A percentile compares a stretch with the other conserved stretches of the same genome.
Conservation (phyloP, 2,329 filamentous ascomycete species). For the Curvularia hawaiiensis region DNA sequence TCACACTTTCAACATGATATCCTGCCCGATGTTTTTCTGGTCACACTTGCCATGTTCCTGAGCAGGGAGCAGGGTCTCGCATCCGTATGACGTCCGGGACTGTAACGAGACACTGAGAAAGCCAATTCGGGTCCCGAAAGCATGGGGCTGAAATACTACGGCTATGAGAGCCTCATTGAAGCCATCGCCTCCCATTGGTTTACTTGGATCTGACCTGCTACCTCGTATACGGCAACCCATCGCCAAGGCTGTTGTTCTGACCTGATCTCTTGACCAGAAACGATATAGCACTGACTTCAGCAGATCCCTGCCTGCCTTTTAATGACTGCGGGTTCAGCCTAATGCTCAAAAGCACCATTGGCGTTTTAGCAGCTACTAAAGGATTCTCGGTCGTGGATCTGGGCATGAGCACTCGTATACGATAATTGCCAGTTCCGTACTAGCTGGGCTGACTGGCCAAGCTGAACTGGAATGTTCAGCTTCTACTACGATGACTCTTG, state of each 20-base stretch:
- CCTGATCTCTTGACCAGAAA: slow-evolving; percentile 20
- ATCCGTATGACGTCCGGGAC: not conserved
- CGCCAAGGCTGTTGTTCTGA: slow-evolving; percentile 29
- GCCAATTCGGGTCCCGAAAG: slow-evolving; percentile 17
- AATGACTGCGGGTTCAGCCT: not conserved
- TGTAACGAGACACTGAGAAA: slow-evolving; percentile 14
- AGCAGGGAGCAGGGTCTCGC: not conserved
- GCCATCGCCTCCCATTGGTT: slow-evolving; percentile 12
- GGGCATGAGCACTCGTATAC: not conserved
- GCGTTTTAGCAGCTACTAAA: not conserved
- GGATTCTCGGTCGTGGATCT: not conserved
- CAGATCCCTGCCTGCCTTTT: not conserved
- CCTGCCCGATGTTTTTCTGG: too few species aligned
- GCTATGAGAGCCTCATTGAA: slow-evolving; percentile 10
- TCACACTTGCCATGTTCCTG: not conserved
- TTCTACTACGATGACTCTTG: not conserved
- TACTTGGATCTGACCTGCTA: not conserved
- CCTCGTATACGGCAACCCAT: slow-evolving; percentile 6
- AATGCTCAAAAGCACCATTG: not conserved
- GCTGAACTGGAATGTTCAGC: slow-evolving; percentile 3
- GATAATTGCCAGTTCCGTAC: not conserved
- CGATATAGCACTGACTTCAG: slow-evolving; percentile 17
- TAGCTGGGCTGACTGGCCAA: not conserved
- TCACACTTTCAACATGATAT: not conserved
- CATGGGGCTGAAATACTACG: slow-evolving; percentile 34